Evolutionary conservation across 179 eudicot species (phyloP), one percentile per base, ranked within the genome.

Genomic region (Spergularia azorica): DNA sequence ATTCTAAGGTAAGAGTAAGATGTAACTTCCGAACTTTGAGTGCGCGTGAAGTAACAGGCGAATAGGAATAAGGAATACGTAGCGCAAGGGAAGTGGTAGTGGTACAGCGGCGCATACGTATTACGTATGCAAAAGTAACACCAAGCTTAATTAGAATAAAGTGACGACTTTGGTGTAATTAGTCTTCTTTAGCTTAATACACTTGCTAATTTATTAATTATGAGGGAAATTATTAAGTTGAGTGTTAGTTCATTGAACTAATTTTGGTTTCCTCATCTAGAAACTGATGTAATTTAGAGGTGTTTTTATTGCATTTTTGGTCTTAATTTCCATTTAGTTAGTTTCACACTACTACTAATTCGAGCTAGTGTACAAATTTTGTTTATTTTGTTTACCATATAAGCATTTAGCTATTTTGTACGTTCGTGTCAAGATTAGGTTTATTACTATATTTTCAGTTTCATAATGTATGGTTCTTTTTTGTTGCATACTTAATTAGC

Each of bases 1-100:
- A 26, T n/a, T 60, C 7, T 26, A 52, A 10, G 15, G 39, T 36
- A n/a, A 13, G 77, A 20, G 59, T 58, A 71, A 18, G 59, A 20
- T 51, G 39, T 67, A 61, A 63, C 51, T 62, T 70, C 63, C 71
- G 71, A 57, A 63, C 71, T 71, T 61, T 71, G 81, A 78, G 76
- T 79, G 81, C 77, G 77, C 81, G 77, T 79, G 81, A 78, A 72
- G 72, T 3, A 46, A 79, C 60, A 3, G 12, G 48, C 18, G 72
- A 67, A 38, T 73, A 63, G 52, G 62, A 64, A 57, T 21, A 79
- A 77, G 46, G 77, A 64, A 72, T 72, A 72, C 76, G 67, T 63
- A 63, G 12, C 66, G 18, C 72, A 78, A 78, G 76, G 63, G 72
- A 78, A 58, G 79, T 52, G 50, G 56, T 10, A 17, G 15, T 21